These are phyloP conservation scores for Suhomyces taliae DNA, from an alignment of 1,139 yeast genomes.

Conservation along the genomic window DNA sequence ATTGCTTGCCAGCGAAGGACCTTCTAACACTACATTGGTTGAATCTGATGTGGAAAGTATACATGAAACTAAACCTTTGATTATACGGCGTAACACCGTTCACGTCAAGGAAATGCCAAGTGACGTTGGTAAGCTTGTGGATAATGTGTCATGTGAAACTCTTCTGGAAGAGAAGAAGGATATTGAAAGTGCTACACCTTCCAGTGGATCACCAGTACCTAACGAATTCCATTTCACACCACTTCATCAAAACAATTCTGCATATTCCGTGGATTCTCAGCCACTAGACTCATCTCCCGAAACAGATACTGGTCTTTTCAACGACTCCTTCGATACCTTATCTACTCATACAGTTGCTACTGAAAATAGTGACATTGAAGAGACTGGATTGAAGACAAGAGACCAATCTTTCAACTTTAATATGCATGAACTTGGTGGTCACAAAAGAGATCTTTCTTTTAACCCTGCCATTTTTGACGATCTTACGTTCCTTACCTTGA, in stretches of 20 bases:
- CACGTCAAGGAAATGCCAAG: slow-evolving; percentile 9
- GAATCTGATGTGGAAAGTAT: slow-evolving; percentile 11
- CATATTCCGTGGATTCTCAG: slow-evolving; percentile 17
- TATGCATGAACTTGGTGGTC: not conserved
- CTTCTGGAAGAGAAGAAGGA: slow-evolving; percentile 3
- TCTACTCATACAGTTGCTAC: slow-evolving; percentile 16
- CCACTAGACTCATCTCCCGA: slow-evolving; percentile 15
- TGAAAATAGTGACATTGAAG: slow-evolving; percentile 4
- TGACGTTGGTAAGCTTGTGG: slow-evolving; percentile 7
- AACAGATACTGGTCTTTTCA: slow-evolving; percentile 15
- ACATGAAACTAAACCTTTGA: slow-evolving; percentile 27
- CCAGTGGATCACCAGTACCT: slow-evolving; percentile 8
- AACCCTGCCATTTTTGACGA: slow-evolving; percentile 5
- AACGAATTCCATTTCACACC: slow-evolving; percentile 10
- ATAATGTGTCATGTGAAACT: slow-evolving; percentile 9
- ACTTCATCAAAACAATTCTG: slow-evolving; percentile 12
- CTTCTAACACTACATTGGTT: slow-evolving; percentile 31
- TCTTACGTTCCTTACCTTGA: slow-evolving; percentile 3
- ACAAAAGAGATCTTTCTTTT: slow-evolving; percentile 1
- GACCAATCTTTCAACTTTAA: slow-evolving; percentile 2
- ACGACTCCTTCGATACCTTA: slow-evolving; percentile 23
- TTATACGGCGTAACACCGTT: slow-evolving; percentile 11
- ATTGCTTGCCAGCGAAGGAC: slow-evolving; percentile 18
- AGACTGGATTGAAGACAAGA: not conserved
- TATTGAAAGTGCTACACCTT: not conserved